Evolutionary conservation across 768 basidiomycete species (phyloP), one percentile per base, ranked within the genome.

Genomic region (Leucosporidium scottii): DNA sequence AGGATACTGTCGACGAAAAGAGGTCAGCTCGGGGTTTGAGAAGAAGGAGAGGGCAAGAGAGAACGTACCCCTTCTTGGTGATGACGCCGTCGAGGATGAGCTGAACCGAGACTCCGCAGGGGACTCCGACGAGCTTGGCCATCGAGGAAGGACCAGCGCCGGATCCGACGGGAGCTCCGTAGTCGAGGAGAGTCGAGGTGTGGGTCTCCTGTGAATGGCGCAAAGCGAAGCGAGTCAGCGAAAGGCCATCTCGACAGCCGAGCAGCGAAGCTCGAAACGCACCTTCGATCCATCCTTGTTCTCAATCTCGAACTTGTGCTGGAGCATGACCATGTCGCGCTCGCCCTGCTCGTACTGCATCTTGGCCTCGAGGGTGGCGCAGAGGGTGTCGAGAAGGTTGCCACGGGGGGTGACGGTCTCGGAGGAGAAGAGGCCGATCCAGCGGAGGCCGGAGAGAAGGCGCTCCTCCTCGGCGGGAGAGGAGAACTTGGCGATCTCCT

Each of bases 221-320:
- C 23, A 55, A 47, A 21, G 9, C 65, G 30, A 49, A 48, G 8
- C 59, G 20, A 21, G 6, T 55, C 39, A 50, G n/a, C 25, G 21
- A 62, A 28, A 64, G 27, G 21, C 27, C 31, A n/a, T 17, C 1
- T 47, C 48, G n/a, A n/a, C n/a, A n/a, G n/a, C n/a, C 8, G 17
- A 53, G 10, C 12, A 4, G 25, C 8, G 13, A 49, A 5, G 6
- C 15, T 10, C 0, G 53, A 47, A 56, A 74, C 83, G 61, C 68
- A 86, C 87, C 80, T 84, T 81, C 58, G 80, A 83, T 57, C 94
- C 93, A 75, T 97, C 91, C 44, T 84, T 82, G 84, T 88, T 89
- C 77, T 93, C 87, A 48, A 98, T 87, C 74, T 91, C 80, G 77
- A 99, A 98, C 82, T 93, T 94, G 84, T 99, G 94, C 80, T 97